Conservation (phyloP, 2,329 filamentous ascomycete species). For the Penicillium sp. region DNA sequence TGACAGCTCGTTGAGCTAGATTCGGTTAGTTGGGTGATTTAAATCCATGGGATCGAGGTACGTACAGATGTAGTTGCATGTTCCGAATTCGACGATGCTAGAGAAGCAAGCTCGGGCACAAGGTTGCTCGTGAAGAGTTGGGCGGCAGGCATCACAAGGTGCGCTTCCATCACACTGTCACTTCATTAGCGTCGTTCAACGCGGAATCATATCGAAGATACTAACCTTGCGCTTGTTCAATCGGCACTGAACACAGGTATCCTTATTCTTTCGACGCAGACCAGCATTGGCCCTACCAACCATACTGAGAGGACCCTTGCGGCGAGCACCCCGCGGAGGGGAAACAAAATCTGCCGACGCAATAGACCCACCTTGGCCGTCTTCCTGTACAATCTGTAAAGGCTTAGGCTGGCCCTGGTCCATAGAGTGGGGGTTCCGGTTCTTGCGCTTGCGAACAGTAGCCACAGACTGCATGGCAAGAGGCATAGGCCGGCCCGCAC, state of each 20-base stretch:
- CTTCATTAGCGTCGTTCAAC: constrained; percentile 14
- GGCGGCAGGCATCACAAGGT: constrained; percentile 48
- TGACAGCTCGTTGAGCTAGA: constrained; percentile 48
- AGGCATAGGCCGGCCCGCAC: constrained; percentile 32
- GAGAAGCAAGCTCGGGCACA: constrained; percentile 51
- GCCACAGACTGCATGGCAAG: constrained; percentile 37
- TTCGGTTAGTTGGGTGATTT: constrained; percentile 21
- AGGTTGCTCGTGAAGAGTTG: constrained; percentile 47
- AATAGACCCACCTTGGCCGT: constrained; percentile 47
- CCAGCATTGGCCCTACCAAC: constrained; percentile 47
- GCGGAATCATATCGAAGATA: neutral
- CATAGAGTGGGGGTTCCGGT: constrained; percentile 31
- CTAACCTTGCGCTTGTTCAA: constrained; percentile 50
- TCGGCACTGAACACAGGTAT: constrained; percentile 49
- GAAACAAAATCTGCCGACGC: constrained; percentile 47
- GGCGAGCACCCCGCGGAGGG: constrained; percentile 47
- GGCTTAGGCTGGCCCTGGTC: constrained; percentile 37
- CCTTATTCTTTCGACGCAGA: constrained; percentile 48
- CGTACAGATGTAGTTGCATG: constrained; percentile 53
- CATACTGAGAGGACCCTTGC: constrained; percentile 46
- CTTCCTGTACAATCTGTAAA: constrained; percentile 49
- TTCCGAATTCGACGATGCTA: constrained; percentile 49
- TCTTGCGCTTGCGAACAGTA: constrained; percentile 42
- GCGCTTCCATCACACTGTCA: constrained; percentile 46
- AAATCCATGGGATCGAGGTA: neutral